phyloP scores from a whole-genome alignment of 140 eudicot genomes.

The Artemisia princeps region DNA sequence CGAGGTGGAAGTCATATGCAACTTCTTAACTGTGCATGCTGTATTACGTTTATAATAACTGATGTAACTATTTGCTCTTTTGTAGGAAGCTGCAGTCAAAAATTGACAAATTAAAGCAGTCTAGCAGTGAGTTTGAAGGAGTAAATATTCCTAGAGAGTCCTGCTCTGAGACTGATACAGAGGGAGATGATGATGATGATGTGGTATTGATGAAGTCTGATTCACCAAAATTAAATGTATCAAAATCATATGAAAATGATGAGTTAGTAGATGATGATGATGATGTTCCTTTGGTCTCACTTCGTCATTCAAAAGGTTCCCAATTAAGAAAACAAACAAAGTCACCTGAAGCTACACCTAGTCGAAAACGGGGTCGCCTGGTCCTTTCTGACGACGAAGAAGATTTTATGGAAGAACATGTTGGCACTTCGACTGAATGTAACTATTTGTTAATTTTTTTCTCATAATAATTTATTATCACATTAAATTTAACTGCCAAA shows the following conservation, averaged over 20 bases:
- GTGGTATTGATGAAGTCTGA: conserved; percentile 32
- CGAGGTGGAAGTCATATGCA: not conserved
- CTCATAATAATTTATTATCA: not conserved
- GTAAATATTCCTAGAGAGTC: conserved; percentile 34
- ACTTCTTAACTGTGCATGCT: conserved; percentile 11
- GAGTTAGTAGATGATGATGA: conserved; percentile 30
- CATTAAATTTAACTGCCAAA: conserved; percentile 11
- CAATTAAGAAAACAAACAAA: conserved; percentile 23
- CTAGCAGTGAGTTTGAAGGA: conserved; percentile 36
- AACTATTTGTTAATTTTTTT: not conserved
- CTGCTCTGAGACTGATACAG: conserved; percentile 88
- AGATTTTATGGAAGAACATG: conserved; percentile 44
- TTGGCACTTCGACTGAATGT: conserved; percentile 78
- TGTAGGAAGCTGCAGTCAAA: conserved; percentile 62
- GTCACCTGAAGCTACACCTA: conserved; percentile 26
- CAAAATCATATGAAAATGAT: conserved; percentile 28
- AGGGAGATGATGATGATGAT: conserved; percentile 51
- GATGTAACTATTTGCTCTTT: conserved; percentile 18
- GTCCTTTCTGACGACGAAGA: conserved; percentile 82
- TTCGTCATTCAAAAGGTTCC: conserved; percentile 33
- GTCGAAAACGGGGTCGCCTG: conserved; percentile 70
- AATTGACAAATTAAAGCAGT: conserved; percentile 52
- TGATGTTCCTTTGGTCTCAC: conserved; percentile 42
- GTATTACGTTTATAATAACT: conserved; percentile 14
- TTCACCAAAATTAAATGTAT: conserved; percentile 34